Evolutionary conservation across 208 protist species (phyloP).

Genomic region (Trypanosoma congolense): DNA sequence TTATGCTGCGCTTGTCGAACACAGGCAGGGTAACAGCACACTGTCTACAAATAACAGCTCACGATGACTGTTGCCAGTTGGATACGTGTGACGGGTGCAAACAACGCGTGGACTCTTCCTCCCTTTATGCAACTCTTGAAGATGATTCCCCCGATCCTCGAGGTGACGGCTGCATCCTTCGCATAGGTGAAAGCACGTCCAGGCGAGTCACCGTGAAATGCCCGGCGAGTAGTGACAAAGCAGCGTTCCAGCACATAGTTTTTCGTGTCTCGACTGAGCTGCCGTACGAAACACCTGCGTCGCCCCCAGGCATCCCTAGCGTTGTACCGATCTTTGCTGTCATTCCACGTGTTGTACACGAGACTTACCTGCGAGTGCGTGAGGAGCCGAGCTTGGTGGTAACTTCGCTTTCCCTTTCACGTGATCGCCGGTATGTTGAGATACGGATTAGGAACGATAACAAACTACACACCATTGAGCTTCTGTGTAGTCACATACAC

Average conservation of each 20-base stretch:
- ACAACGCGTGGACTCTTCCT: slow-evolving; percentile 44
- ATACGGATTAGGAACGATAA: slow-evolving; percentile 72
- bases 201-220: slow-evolving; percentile 56
- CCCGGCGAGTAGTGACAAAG: slow-evolving; percentile 38
- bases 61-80: slow-evolving; percentile 77
- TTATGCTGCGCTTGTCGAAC: slow-evolving; percentile 72
- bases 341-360: slow-evolving; percentile 73
- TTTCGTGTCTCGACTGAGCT: slow-evolving; percentile 76
- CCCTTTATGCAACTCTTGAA: slow-evolving; percentile 47
- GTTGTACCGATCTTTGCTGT: slow-evolving; percentile 84
- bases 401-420: slow-evolving; percentile 47
- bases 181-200: slow-evolving; percentile 54
- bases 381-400: slow-evolving; percentile 60
- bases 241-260: slow-evolving; percentile 55
- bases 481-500: slow-evolving; percentile 54
- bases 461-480: slow-evolving; percentile 65
- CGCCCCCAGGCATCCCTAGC: slow-evolving; percentile 61
- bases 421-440: slow-evolving; percentile 66
- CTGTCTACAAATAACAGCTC: slow-evolving; percentile 63
- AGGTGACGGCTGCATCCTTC: slow-evolving; percentile 20
- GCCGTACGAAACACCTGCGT: slow-evolving; percentile 46
- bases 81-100: slow-evolving; percentile 80
- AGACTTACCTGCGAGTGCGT: slow-evolving; percentile 83
- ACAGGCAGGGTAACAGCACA: slow-evolving; percentile 57
- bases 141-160: slow-evolving; percentile 39